Percentiles rank a stretch among this genome's conserved stretches.
phyloP scores from a whole-genome alignment of 1,139 yeast genomes.

The Candida sp. region DNA sequence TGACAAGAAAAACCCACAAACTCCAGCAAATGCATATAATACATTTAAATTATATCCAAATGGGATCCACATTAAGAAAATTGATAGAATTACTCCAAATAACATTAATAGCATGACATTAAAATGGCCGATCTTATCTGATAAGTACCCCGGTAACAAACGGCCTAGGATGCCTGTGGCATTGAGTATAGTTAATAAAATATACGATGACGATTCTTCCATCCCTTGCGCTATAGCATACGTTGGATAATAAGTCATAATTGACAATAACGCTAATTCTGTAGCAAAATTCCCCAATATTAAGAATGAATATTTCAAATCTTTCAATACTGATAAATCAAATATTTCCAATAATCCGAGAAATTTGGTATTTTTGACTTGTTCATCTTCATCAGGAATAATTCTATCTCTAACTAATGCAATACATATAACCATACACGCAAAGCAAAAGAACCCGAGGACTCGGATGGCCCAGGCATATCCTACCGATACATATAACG shows the following conservation, averaged over 20 bases:
- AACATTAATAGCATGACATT: constrained; percentile 48
- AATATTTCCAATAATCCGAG: constrained; percentile 13
- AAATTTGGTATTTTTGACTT: constrained; percentile 5
- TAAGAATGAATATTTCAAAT: constrained; percentile 24
- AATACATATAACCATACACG: constrained; percentile 18
- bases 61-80: constrained; percentile 51
- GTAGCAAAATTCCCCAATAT: constrained; percentile 39
- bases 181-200: constrained; percentile 53
- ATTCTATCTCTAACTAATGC: constrained; percentile 8
- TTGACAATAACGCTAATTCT: constrained; percentile 53
- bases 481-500: constrained; percentile 26
- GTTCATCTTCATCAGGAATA: constrained; percentile 2
- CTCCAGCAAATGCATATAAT: constrained; percentile 43
- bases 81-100: constrained; percentile 34
- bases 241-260: constrained; percentile 53
- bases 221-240: constrained; percentile 54
- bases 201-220: constrained; percentile 47
- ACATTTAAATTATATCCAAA: constrained; percentile 41
- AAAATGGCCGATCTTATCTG: constrained; percentile 53
- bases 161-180: constrained; percentile 61
- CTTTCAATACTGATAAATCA: constrained; percentile 20
- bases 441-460: constrained; percentile 29
- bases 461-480: constrained; percentile 34
- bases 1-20: constrained; percentile 46
- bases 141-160: constrained; percentile 53